phyloP scores from a whole-genome alignment of 768 basidiomycete species.

The Fomitopsis pulvina region DNA sequence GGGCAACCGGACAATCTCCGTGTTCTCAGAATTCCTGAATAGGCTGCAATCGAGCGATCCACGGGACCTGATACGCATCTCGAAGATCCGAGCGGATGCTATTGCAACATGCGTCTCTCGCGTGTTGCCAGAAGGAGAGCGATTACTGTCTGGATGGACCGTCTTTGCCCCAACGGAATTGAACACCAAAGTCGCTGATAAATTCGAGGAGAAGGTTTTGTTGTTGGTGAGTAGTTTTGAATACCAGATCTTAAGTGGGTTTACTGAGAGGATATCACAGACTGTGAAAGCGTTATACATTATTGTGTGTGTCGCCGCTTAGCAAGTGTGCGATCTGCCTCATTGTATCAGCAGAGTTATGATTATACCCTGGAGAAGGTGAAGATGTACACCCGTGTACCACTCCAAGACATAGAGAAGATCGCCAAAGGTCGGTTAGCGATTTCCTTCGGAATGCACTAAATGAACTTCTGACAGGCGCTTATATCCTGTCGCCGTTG shows the following conservation, averaged over 20 bases:
- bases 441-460: background rate
- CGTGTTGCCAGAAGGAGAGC: constrained; percentile 38
- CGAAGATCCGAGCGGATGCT: constrained; percentile 86
- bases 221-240: constrained; percentile 55
- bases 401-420: constrained; percentile 68
- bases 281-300: constrained; percentile 59
- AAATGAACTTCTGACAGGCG: constrained; percentile 47
- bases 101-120: constrained; percentile 79
- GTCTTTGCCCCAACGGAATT: constrained; percentile 78
- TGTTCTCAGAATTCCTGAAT: constrained; percentile 91
- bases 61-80: constrained; percentile 78
- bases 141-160: constrained; percentile 84
- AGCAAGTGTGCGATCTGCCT: background rate
- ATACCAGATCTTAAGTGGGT: background rate
- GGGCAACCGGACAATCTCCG: constrained; percentile 77
- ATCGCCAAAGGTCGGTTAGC: constrained; percentile 65
- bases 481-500: constrained; percentile 90
- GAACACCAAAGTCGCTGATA: constrained; percentile 64
- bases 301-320: constrained; percentile 37
- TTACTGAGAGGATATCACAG: constrained; percentile 15
- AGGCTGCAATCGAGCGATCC: constrained; percentile 91
- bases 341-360: constrained; percentile 54
- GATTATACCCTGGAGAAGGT: constrained; percentile 93
- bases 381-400: constrained; percentile 83
- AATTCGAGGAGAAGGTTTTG: constrained; percentile 92